These are phyloP conservation scores for Microcyclospora tardicrescens DNA, from an alignment of 2,329 filamentous ascomycete genomes.

Conservation along the genomic window DNA sequence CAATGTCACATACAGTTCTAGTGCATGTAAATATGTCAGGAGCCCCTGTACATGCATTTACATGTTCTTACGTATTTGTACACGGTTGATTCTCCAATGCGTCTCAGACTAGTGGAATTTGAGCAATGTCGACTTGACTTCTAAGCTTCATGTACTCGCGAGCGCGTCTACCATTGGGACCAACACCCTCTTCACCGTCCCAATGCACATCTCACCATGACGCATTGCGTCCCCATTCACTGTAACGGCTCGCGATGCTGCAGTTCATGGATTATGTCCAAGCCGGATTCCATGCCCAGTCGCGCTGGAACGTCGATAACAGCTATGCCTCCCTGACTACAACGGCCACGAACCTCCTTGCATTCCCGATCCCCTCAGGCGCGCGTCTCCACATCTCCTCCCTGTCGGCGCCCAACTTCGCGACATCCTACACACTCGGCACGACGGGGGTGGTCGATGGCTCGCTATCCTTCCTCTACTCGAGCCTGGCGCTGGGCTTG, in stretches of 20 bases:
- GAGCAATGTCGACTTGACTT: too few species aligned
- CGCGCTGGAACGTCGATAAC: constrained; percentile 83
- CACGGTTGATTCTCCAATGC: too few species aligned
- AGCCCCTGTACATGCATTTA: too few species aligned
- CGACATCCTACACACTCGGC: constrained; percentile 83
- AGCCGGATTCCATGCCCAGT: constrained; percentile 73
- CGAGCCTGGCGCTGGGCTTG: constrained; percentile 61
- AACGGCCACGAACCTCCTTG: constrained; percentile 72
- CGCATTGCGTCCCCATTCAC: too few species aligned
- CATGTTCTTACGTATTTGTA: too few species aligned
- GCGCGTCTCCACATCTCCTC: constrained; percentile 80
- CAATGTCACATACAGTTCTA: too few species aligned
- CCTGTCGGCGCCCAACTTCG: constrained; percentile 82
- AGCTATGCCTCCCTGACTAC: constrained; percentile 78
- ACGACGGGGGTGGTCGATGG: constrained; percentile 87
- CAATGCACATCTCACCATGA: too few species aligned
- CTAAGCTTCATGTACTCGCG: too few species aligned
- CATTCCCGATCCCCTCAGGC: constrained; percentile 76
- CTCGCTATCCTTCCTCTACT: constrained; percentile 94
- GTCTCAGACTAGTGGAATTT: too few species aligned
- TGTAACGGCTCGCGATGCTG: constrained; percentile 47
- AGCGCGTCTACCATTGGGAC: too few species aligned
- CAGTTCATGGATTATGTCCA: constrained; percentile 97
- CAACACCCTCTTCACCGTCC: too few species aligned
- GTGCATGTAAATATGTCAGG: too few species aligned